A percentile compares a stretch with the other conserved stretches of the same genome.
phyloP scores from a whole-genome alignment of 192 early-diverging fungal species.

The Mortierella claussenii region DNA sequence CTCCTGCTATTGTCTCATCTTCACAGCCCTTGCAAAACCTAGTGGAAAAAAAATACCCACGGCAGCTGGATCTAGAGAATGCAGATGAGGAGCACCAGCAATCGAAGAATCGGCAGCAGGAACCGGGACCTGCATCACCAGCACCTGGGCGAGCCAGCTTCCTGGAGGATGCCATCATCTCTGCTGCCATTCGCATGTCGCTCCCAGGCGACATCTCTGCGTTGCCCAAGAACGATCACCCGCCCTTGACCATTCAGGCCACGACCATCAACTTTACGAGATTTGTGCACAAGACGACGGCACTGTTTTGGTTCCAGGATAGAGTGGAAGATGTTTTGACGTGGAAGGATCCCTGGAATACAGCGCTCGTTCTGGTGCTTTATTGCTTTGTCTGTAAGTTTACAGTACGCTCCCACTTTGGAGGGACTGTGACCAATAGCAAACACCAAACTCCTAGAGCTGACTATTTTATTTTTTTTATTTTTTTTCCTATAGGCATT shows the following conservation, averaged over 20 bases:
- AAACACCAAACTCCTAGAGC: neutral
- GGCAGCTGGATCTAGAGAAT: neutral
- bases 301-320: slow-evolving; percentile 73
- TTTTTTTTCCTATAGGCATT: slow-evolving; percentile 53
- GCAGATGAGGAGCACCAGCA: neutral
- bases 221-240: slow-evolving; percentile 58
- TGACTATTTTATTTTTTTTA: neutral
- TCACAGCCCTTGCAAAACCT: slow-evolving; percentile 43
- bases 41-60: slow-evolving; percentile 14
- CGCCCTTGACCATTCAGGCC: slow-evolving; percentile 70
- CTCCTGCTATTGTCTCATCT: slow-evolving; percentile 29
- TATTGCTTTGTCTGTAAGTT: slow-evolving; percentile 68
- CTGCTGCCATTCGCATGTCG: slow-evolving; percentile 48
- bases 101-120: too few relatives aligned
- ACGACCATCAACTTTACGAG: slow-evolving; percentile 76
- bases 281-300: slow-evolving; percentile 72
- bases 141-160: slow-evolving; percentile 24
- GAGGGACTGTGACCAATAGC: neutral
- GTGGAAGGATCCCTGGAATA: slow-evolving; percentile 78
- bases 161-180: slow-evolving; percentile 47
- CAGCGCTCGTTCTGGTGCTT: slow-evolving; percentile 60
- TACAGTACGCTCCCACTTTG: too few relatives aligned
- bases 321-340: slow-evolving; percentile 67
- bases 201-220: slow-evolving; percentile 33
- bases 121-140: slow-evolving; percentile 4